These are phyloP conservation scores for Lotmaria passim DNA, from an alignment of 208 protist genomes.

Conservation along the genomic window DNA sequence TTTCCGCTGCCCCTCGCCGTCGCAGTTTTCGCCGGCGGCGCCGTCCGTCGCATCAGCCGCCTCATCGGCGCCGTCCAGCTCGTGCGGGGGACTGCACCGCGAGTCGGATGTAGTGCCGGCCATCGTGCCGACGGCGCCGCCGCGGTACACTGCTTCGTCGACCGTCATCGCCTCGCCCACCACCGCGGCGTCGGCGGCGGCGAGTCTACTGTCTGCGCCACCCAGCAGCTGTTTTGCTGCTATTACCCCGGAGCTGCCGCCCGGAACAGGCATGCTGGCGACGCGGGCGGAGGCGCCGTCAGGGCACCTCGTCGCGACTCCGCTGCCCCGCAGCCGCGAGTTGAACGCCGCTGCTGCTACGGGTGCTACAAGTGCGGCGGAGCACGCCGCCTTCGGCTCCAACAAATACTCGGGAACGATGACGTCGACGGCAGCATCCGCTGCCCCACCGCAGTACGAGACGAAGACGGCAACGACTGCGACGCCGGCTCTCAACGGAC, in stretches of 20 bases:
- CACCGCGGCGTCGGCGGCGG: not conserved
- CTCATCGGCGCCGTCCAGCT: conserved; percentile 11
- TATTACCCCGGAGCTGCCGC: not conserved
- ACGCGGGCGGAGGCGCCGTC: conserved; percentile 13
- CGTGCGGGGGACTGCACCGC: not conserved
- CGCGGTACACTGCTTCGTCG: conserved; percentile 31
- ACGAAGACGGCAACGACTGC: not conserved
- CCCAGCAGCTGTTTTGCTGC: not conserved
- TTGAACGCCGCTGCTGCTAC: not conserved
- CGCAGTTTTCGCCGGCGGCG: not conserved
- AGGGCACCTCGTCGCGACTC: not conserved
- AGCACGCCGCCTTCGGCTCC: not conserved
- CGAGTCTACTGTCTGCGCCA: not conserved
- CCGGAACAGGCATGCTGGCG: not conserved
- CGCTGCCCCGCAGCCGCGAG: conserved; percentile 21
- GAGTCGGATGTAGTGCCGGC: conserved; percentile 2
- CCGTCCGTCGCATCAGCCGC: not conserved
- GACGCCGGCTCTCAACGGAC: not conserved
- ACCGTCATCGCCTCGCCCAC: conserved; percentile 1
- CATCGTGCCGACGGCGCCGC: not conserved
- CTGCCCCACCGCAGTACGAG: conserved; percentile 26
- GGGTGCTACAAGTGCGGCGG: no score
- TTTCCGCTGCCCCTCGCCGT: not conserved
- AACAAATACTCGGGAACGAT: not conserved
- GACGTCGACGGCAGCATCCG: not conserved